phyloP scores from a whole-genome alignment of 805 yeast species.

The Wickerhamiella allomyrinae region DNA sequence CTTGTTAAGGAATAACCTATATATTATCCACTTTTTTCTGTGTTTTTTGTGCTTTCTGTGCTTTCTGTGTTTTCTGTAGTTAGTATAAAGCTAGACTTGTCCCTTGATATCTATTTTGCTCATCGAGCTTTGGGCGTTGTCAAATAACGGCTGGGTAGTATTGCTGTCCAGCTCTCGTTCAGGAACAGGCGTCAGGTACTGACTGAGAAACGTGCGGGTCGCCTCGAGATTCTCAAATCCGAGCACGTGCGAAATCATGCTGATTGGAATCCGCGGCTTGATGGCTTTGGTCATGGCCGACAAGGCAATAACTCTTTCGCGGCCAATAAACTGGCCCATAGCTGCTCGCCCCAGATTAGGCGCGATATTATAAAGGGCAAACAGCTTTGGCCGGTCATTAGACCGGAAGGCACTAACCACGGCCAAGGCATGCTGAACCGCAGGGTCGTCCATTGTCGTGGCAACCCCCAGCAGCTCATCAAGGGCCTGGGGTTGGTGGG shows the following conservation, averaged over 20 bases:
- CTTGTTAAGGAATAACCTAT: slow-evolving; percentile 12
- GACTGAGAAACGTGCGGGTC: slow-evolving; percentile 1
- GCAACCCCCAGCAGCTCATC: slow-evolving; percentile 29
- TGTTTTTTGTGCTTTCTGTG: neutral
- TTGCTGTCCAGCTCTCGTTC: slow-evolving; percentile 14
- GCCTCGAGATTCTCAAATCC: slow-evolving; percentile 25
- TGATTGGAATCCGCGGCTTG: slow-evolving; percentile 20
- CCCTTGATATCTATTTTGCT: slow-evolving; percentile 80
- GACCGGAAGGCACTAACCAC: slow-evolving; percentile 26
- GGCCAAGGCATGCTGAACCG: slow-evolving; percentile 24
- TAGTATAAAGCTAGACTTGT: slow-evolving; percentile 37
- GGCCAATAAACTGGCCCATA: slow-evolving; percentile 39
- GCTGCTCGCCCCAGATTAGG: slow-evolving; percentile 33
- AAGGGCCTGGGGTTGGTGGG: slow-evolving; percentile 48
- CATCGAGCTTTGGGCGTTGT: slow-evolving; percentile 20
- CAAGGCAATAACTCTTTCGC: slow-evolving; percentile 45
- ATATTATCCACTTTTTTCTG: too few relatives aligned
- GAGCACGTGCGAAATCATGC: slow-evolving; percentile 16
- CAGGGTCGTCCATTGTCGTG: slow-evolving; percentile 18
- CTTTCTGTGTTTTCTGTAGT: neutral
- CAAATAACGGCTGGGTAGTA: slow-evolving; percentile 23
- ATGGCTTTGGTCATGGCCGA: slow-evolving; percentile 43
- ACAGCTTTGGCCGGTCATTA: slow-evolving; percentile 41
- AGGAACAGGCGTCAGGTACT: neutral
- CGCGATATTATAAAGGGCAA: slow-evolving; percentile 30